Conservation (phyloP, 306 rosid species). For the Sphenostylis stenocarpa region DNA sequence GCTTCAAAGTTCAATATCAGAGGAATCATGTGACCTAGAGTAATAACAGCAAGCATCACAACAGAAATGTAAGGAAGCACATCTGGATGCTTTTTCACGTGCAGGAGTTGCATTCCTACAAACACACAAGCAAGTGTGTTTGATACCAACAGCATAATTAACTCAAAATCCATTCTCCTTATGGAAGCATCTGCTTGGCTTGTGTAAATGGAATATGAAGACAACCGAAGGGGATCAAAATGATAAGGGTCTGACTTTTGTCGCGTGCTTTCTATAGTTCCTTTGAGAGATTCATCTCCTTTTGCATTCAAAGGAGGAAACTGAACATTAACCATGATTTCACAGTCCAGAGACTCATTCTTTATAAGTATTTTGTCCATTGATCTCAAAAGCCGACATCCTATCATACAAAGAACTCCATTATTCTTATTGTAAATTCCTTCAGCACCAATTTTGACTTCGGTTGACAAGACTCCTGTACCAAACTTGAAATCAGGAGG, state of each 20-base stretch:
- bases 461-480: constrained; percentile 28
- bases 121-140: constrained; percentile 77
- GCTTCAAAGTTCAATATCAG: constrained; percentile 80
- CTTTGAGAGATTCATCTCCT: constrained; percentile 48
- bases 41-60: constrained; percentile 65
- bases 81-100: constrained; percentile 60
- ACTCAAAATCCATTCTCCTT: constrained; percentile 86
- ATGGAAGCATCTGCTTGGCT: constrained; percentile 66
- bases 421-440: constrained; percentile 66
- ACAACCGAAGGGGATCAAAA: constrained; percentile 60
- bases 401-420: constrained; percentile 76
- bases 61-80: constrained; percentile 69
- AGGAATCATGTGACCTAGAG: constrained; percentile 81
- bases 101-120: constrained; percentile 80
- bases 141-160: constrained; percentile 71
- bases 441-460: constrained; percentile 68
- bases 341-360: constrained; percentile 70
- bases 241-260: constrained; percentile 57
- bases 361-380: constrained; percentile 32
- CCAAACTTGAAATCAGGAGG: constrained; percentile 46
- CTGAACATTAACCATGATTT: constrained; percentile 54
- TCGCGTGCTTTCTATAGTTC: constrained; percentile 75
- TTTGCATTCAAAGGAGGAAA: constrained; percentile 65
- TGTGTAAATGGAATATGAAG: constrained; percentile 53
- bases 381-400: constrained; percentile 61